Conservation (phyloP, 805 yeast genomes). For the Lipomyces spencermartinsiae region DNA sequence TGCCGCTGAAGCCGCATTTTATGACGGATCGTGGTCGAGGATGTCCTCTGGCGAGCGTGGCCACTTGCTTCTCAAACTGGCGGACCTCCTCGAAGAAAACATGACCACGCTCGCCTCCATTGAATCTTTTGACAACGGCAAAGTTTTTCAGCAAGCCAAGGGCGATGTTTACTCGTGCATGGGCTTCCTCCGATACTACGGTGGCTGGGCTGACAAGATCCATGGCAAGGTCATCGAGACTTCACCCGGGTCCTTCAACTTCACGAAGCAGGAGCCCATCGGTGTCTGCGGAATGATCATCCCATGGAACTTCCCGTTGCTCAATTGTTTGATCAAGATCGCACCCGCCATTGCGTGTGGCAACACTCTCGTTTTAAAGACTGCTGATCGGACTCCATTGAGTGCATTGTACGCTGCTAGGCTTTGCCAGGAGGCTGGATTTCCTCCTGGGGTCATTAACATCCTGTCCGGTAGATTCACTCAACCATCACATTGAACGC, state of each 20-base stretch:
- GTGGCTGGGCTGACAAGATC: slow-evolving; percentile 90
- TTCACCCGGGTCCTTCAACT: slow-evolving; percentile 73
- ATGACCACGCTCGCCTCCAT: slow-evolving; percentile 75
- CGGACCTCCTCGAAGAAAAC: slow-evolving; percentile 76
- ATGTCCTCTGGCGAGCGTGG: slow-evolving; percentile 74
- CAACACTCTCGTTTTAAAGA: slow-evolving; percentile 83
- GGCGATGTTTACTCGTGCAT: slow-evolving; percentile 78
- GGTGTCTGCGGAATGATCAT: slow-evolving; percentile 96
- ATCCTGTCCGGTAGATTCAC: slow-evolving; percentile 63
- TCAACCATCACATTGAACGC: background rate
- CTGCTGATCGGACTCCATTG: slow-evolving; percentile 92
- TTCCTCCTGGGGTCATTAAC: slow-evolving; percentile 91
- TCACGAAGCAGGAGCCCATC: slow-evolving; percentile 85
- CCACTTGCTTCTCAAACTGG: slow-evolving; percentile 67
- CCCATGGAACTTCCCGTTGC: slow-evolving; percentile 96
- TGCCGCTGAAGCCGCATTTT: slow-evolving; percentile 82
- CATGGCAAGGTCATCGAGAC: slow-evolving; percentile 78
- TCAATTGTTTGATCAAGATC: slow-evolving; percentile 94
- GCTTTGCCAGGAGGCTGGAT: slow-evolving; percentile 78
- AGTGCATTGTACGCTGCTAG: slow-evolving; percentile 79
- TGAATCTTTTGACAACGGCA: slow-evolving; percentile 90
- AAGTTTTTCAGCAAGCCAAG: slow-evolving; percentile 63
- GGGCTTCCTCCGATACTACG: slow-evolving; percentile 78
- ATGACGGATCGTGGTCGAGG: slow-evolving; percentile 66
- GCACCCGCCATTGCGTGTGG: slow-evolving; percentile 94